Evolutionary conservation across 148 eudicot genomes (phyloP).

Genomic region (Pouteria glomerata): DNA sequence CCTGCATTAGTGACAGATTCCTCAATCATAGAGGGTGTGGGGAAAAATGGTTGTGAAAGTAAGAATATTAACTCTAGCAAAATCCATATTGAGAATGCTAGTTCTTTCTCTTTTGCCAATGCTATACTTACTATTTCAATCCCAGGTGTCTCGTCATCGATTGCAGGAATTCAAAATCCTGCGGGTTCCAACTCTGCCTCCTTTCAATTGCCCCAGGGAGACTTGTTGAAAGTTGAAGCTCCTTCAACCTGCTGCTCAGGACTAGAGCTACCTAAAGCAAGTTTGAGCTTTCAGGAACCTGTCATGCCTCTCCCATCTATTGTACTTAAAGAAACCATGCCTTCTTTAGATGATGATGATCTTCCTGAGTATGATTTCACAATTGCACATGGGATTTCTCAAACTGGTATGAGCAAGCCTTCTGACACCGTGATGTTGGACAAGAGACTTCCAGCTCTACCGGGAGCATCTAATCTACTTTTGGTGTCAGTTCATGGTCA

Average conservation of each 20-base stretch:
- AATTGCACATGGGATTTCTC: conserved; percentile 25
- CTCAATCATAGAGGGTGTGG: conserved; percentile 3
- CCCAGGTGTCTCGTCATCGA: not conserved
- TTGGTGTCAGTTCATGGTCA: conserved; percentile 11
- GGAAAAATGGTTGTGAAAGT: conserved; percentile 17
- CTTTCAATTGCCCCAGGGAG: conserved; percentile 5
- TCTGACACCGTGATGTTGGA: conserved; percentile 8
- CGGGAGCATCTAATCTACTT: not conserved
- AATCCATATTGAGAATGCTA: conserved; percentile 4
- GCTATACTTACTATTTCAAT: conserved; percentile 1
- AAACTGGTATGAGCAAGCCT: conserved; percentile 14
- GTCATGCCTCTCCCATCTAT: conserved; percentile 15
- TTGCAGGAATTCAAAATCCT: conserved; percentile 4
- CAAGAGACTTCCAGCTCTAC: conserved; percentile 6
- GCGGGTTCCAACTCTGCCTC: conserved; percentile 8
- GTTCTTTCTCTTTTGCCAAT: not conserved
- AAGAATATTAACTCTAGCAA: conserved; percentile 11
- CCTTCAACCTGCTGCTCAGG: conserved; percentile 10
- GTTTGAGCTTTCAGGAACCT: conserved; percentile 23
- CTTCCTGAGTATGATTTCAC: conserved; percentile 75
- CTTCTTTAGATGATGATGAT: conserved; percentile 53
- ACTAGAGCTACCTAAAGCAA: conserved; percentile 18
- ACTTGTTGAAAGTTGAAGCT: conserved; percentile 16
- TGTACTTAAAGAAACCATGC: conserved; percentile 15
- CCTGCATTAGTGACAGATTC: not conserved